Conservation (phyloP, 1,284 basidiomycete genomes). For the Ceratobasidium sp. region DNA sequence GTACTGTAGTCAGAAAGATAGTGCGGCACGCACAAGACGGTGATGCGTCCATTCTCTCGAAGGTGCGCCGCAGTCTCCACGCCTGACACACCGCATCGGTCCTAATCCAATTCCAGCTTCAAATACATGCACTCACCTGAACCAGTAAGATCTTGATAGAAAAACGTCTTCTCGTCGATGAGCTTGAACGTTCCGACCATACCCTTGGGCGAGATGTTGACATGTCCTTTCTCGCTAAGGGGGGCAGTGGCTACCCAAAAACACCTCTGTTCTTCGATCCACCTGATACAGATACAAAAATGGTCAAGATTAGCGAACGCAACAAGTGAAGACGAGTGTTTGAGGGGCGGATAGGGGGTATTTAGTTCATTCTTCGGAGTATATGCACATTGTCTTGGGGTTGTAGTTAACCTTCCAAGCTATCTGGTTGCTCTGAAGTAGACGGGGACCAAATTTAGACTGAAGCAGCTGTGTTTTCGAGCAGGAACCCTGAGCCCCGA, state of each 20-base stretch:
- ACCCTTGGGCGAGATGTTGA: constrained; percentile 66
- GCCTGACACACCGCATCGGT: constrained; percentile 53
- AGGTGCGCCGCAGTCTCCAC: constrained; percentile 69
- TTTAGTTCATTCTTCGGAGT: too few relatives aligned
- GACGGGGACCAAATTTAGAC: too few relatives aligned
- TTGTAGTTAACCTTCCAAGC: too few relatives aligned
- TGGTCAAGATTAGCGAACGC: neutral
- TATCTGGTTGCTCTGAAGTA: too few relatives aligned
- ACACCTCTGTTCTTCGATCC: constrained; percentile 65
- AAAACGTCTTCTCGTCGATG: constrained; percentile 60
- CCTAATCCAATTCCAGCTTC: neutral
- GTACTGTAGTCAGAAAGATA: neutral
- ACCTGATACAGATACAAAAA: constrained; percentile 48
- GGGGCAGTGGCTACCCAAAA: constrained; percentile 71
- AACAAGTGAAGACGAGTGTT: too few relatives aligned
- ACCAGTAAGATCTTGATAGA: constrained; percentile 70
- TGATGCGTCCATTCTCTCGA: constrained; percentile 67
- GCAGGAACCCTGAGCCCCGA: too few relatives aligned
- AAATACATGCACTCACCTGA: constrained; percentile 58
- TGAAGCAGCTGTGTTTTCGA: too few relatives aligned
- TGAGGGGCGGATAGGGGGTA: too few relatives aligned
- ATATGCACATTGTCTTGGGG: too few relatives aligned
- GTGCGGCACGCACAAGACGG: constrained; percentile 54
- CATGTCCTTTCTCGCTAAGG: constrained; percentile 60
- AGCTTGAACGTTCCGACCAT: constrained; percentile 62